A percentile compares a stretch with the other conserved stretches of the same genome.
Conservation (phyloP, 2,329 filamentous ascomycete genomes). For the Mycosphaerella sp. region DNA sequence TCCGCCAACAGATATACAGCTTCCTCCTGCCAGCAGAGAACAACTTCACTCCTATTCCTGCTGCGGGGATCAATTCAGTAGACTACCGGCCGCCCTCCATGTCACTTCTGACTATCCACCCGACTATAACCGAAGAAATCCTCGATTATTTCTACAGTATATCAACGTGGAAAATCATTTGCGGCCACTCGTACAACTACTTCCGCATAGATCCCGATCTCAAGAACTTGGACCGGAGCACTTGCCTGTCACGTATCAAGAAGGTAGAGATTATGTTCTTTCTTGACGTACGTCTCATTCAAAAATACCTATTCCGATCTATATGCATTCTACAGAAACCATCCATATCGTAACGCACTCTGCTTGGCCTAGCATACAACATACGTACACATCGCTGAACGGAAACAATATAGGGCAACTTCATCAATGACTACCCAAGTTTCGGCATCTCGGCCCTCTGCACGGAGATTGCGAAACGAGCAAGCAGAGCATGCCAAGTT, state of each 20-base stretch:
- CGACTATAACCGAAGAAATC: slow-evolving; percentile 27
- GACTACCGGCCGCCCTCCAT: slow-evolving; percentile 27
- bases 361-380: too few relatives aligned
- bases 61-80: slow-evolving; percentile 33
- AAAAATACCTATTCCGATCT: neutral
- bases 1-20: slow-evolving; percentile 40
- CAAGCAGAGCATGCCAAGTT: slow-evolving; percentile 28
- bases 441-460: slow-evolving; percentile 31
- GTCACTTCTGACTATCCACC: slow-evolving; percentile 27
- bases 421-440: slow-evolving; percentile 31
- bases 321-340: too few relatives aligned
- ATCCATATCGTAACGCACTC: too few relatives aligned
- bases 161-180: slow-evolving; percentile 32
- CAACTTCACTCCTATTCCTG: slow-evolving; percentile 29
- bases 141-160: slow-evolving; percentile 31
- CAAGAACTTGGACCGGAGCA: slow-evolving; percentile 22
- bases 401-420: slow-evolving; percentile 10
- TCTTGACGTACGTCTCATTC: slow-evolving; percentile 20
- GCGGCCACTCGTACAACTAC: slow-evolving; percentile 36
- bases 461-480: slow-evolving; percentile 28
- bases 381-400: neutral
- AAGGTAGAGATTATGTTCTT: slow-evolving; percentile 34
- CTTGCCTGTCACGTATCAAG: slow-evolving; percentile 22
- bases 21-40: slow-evolving; percentile 31
- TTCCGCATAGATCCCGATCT: slow-evolving; percentile 33